These are phyloP conservation scores for Solanum microdontum DNA, from an alignment of 257 asterid species.

Conservation along the genomic window DNA sequence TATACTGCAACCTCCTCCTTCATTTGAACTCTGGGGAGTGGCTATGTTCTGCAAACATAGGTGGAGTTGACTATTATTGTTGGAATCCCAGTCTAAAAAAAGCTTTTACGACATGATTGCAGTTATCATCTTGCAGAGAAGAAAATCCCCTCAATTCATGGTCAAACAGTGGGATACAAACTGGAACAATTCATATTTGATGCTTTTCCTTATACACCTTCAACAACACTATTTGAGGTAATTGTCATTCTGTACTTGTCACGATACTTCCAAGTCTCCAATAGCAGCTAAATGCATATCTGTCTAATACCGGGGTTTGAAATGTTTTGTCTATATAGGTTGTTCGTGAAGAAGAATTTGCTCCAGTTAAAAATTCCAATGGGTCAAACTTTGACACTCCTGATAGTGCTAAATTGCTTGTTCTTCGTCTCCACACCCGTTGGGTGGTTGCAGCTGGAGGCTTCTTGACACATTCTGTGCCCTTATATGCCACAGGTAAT, in stretches of 20 bases:
- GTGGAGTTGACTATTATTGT: neutral
- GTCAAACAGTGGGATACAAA: conserved; percentile 65
- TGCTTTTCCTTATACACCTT: conserved; percentile 91
- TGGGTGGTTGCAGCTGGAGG: conserved; percentile 99
- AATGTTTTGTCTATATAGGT: conserved; percentile 25
- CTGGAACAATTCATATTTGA: conserved; percentile 93
- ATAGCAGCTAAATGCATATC: neutral
- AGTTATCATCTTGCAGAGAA: conserved; percentile 94
- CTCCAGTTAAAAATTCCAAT: conserved; percentile 88
- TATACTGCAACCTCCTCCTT: neutral
- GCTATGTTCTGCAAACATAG: neutral
- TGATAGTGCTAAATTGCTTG: conserved; percentile 80
- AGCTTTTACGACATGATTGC: conserved; percentile 13
- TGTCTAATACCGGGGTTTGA: neutral
- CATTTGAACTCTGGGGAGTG: neutral
- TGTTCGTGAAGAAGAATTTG: conserved; percentile 90
- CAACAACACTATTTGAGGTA: conserved; percentile 92
- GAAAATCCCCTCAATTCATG: conserved; percentile 75
- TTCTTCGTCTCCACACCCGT: conserved; percentile 87
- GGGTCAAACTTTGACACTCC: conserved; percentile 94
- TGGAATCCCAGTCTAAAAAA: neutral
- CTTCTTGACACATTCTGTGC: conserved; percentile 93
- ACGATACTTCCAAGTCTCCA: neutral
- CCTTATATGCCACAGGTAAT: conserved; percentile 76
- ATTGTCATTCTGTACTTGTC: neutral